Base-by-base conservation (phyloP, 2,329 filamentous ascomycete species). In the Chaetothyriales sp. region DNA sequence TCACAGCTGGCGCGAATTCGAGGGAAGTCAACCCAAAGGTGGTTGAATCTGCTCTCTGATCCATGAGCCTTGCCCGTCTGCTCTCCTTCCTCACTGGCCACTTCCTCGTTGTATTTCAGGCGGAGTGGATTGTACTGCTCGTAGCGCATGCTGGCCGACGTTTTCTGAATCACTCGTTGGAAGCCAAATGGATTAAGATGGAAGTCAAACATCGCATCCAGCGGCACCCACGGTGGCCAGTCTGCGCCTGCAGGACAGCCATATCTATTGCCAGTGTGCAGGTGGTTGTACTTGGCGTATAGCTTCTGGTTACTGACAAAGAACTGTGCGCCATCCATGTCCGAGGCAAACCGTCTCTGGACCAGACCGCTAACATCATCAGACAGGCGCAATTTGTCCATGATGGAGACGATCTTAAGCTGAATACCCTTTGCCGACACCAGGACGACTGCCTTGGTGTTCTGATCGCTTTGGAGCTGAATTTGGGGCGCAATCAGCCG, bases 151-250 rank as follows among this genome's bases (percentile, higher is more conserved):
- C 84, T 89, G 19, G 90, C 92, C 4, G 90, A 98, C 1, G 92
- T 98, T 66, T 93, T 90, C 65, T 96, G 87, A 9, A 99, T 89
- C 26, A 98, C 89, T 53, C 92, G 81, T 65, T 90, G 90, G 73
- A 98, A 98, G n/a, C 93, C 92, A 62, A 95, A 95, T 0, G 92
- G 90, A 65, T 94, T 89, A 5, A 84, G 77, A 57, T 90, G 74
- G 66, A 95, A 98, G 66, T 96, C 89, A 62, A 95, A 95, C 83
- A 98, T 95, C 60, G 95, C 86, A 68, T 99, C 92, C 71, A 98
- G 83, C 0, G 92, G 92, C 46, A 96, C 86, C 92, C 92, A 99
- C 0, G 92, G 92, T 9, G 92, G 92, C 92, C 93, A 99, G 15
- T 86, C 81, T 2, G 88, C 86, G 8, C 87, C 87, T 36, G 78